Percentiles rank a stretch among this genome's conserved stretches.
Evolutionary conservation across 208 protist genomes (phyloP).

Genomic region (Leishmania tarentolae): DNA sequence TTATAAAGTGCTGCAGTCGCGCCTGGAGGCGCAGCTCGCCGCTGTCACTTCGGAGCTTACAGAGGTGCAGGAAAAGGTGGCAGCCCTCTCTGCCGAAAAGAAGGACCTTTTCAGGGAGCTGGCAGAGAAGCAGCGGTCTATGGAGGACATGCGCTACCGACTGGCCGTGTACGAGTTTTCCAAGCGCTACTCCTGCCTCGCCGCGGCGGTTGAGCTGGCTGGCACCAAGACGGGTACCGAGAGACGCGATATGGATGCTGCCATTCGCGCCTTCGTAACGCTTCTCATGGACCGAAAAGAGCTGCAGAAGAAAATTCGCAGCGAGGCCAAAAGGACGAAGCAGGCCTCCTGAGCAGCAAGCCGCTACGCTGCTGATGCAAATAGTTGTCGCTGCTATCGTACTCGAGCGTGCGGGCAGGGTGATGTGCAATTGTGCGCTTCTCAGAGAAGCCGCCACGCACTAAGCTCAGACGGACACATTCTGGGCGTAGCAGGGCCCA

Average conservation of each 20-base stretch:
- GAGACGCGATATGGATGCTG: conserved; percentile 55
- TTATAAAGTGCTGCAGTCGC: conserved; percentile 40
- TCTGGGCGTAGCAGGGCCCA: background rate
- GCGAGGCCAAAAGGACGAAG: conserved; percentile 33
- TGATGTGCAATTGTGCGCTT: background rate
- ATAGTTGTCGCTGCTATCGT: background rate
- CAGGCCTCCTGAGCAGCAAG: conserved; percentile 1
- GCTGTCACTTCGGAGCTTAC: conserved; percentile 24
- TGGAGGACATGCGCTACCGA: conserved; percentile 78
- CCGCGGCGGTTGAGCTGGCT: conserved; percentile 50
- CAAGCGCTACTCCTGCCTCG: conserved; percentile 53
- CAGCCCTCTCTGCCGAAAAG: conserved; percentile 18
- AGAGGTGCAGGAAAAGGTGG: conserved; percentile 17
- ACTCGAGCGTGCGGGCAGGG: background rate
- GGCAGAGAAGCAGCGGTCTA: conserved; percentile 37
- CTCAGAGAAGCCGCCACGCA: background rate
- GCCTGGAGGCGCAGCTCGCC: conserved; percentile 36
- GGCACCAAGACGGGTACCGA: conserved; percentile 48
- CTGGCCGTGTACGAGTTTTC: conserved; percentile 66
- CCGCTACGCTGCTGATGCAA: background rate
- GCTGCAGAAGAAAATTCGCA: conserved; percentile 58
- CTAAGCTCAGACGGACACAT: background rate
- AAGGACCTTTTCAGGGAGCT: conserved; percentile 33
- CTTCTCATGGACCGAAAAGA: conserved; percentile 64
- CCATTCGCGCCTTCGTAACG: conserved; percentile 52